phyloP scores from a whole-genome alignment of 441 rosid species.

The Geranium incanum region DNA sequence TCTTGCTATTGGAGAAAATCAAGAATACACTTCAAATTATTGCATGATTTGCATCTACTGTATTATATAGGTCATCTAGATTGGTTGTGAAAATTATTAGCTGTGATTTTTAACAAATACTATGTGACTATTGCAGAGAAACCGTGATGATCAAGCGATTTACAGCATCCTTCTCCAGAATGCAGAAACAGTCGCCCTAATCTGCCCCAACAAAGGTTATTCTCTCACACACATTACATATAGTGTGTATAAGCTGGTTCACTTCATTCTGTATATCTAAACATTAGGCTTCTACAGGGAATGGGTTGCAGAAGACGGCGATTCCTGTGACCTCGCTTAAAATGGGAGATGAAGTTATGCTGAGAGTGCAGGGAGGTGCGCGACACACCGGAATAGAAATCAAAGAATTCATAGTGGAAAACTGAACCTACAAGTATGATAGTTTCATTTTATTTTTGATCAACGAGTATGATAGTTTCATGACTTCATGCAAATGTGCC shows the following conservation, averaged over 20 bases:
- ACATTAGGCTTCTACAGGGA: slow-evolving; percentile 31
- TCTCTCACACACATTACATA: slow-evolving; percentile 3
- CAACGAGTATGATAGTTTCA: neutral
- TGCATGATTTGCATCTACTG: neutral
- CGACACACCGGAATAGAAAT: slow-evolving; percentile 86
- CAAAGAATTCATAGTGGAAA: slow-evolving; percentile 73
- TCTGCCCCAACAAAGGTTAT: slow-evolving; percentile 54
- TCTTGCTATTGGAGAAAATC: too few species aligned
- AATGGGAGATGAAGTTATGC: slow-evolving; percentile 55
- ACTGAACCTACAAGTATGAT: slow-evolving; percentile 28
- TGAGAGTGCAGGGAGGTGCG: slow-evolving; percentile 67
- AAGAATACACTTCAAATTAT: neutral
- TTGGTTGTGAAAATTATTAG: neutral
- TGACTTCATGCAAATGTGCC: neutral
- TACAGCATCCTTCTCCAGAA: slow-evolving; percentile 70
- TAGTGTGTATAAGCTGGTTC: slow-evolving; percentile 9
- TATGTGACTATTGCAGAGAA: slow-evolving; percentile 33
- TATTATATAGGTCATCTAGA: neutral
- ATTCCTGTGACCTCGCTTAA: slow-evolving; percentile 65
- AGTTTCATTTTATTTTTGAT: too few species aligned
- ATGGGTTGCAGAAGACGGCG: slow-evolving; percentile 28
- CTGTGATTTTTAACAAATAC: neutral
- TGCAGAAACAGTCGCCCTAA: slow-evolving; percentile 73
- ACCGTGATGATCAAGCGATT: slow-evolving; percentile 27
- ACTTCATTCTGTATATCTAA: neutral